Conservation (phyloP, 495 filamentous ascomycete genomes). For the Aspergillus mulundensis region DNA sequence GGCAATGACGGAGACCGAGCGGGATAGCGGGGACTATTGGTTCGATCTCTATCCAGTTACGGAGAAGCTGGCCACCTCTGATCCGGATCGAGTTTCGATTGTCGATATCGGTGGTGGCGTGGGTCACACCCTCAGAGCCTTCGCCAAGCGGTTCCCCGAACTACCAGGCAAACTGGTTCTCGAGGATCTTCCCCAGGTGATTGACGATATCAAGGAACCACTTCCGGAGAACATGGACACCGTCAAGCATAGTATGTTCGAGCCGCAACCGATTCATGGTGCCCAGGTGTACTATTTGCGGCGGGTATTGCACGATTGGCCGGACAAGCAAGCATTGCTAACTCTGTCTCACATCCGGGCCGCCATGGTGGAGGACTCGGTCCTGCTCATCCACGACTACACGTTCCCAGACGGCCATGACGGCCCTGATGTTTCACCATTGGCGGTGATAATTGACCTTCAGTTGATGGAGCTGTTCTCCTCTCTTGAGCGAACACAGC, state of each 20-base stretch:
- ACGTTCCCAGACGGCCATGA: constrained; percentile 34
- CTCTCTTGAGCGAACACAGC: constrained; percentile 29
- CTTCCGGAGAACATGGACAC: constrained; percentile 22
- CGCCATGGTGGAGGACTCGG: constrained; percentile 40
- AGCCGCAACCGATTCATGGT: constrained; percentile 40
- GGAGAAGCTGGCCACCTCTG: constrained; percentile 11
- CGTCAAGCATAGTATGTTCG: constrained; percentile 44
- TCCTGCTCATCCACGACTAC: constrained; percentile 46
- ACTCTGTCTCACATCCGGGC: constrained; percentile 33
- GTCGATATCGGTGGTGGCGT: constrained; percentile 51
- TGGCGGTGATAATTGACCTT: background rate
- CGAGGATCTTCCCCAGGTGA: constrained; percentile 44
- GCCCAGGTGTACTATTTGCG: constrained; percentile 25
- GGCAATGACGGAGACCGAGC: constrained; percentile 18
- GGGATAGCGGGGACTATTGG: constrained; percentile 10
- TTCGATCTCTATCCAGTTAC: constrained; percentile 21
- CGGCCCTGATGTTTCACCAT: constrained; percentile 29
- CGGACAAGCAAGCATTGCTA: constrained; percentile 33
- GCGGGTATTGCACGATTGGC: constrained; percentile 45
- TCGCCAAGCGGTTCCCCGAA: constrained; percentile 30
- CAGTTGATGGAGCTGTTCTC: background rate
- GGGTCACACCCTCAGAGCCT: constrained; percentile 43
- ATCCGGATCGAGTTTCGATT: constrained; percentile 13
- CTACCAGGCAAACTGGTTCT: constrained; percentile 40
- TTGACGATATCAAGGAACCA: constrained; percentile 28